A percentile compares a stretch with the other conserved stretches of the same genome.
Evolutionary conservation across 2,329 filamentous ascomycete genomes (phyloP).

Genomic region (Thelonectria olida): DNA sequence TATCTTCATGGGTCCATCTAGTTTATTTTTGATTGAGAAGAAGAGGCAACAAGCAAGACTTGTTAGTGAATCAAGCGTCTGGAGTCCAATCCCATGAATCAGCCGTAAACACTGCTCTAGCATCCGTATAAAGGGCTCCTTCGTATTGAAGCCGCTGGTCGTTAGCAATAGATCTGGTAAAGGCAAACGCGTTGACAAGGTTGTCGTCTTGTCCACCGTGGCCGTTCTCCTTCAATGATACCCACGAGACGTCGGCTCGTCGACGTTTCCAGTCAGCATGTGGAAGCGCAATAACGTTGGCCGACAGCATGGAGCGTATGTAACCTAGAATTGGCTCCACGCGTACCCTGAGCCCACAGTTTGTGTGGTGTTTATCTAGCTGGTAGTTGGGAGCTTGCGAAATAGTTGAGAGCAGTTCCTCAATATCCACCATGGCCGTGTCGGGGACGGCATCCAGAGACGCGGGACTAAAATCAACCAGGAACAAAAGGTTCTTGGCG

Average conservation of each 20-base stretch:
- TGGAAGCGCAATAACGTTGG: constrained; percentile 54
- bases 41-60: constrained; percentile 22
- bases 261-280: constrained; percentile 57
- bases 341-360: constrained; percentile 75
- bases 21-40: constrained; percentile 22
- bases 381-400: constrained; percentile 77
- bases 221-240: constrained; percentile 30
- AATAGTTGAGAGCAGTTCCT: constrained; percentile 67
- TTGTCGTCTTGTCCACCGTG: constrained; percentile 26
- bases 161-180: constrained; percentile 59
- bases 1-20: constrained; percentile 30
- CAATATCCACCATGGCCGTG: constrained; percentile 67
- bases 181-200: constrained; percentile 50
- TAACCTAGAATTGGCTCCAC: constrained; percentile 73
- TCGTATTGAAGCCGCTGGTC: constrained; percentile 61
- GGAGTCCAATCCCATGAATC: constrained; percentile 69
- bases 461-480: constrained; percentile 64
- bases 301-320: constrained; percentile 65
- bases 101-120: constrained; percentile 64
- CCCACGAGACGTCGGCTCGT: constrained; percentile 53
- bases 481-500: constrained; percentile 66
- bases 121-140: constrained; percentile 60
- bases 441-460: constrained; percentile 57
- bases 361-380: constrained; percentile 76
- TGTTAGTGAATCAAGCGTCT: constrained; percentile 45